A percentile compares a stretch with the other conserved stretches of the same genome.
These are phyloP conservation scores for Ceratocystis smalleyi DNA, from an alignment of 2,329 filamentous ascomycete genomes.

Conservation along the genomic window DNA sequence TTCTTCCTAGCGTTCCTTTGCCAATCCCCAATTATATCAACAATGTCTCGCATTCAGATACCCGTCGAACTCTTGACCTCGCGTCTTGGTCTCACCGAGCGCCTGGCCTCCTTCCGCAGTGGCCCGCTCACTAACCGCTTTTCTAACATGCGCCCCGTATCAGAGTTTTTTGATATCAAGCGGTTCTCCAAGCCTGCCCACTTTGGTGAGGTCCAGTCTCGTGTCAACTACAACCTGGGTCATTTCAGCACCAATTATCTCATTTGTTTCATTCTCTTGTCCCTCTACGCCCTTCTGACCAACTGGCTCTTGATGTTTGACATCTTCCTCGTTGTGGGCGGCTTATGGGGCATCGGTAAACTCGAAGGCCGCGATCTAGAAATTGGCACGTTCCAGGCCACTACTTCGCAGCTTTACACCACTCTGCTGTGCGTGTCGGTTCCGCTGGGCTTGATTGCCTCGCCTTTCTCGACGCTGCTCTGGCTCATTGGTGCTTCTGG, in stretches of 20 bases:
- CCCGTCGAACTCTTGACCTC: conserved; percentile 84
- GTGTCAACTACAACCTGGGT: conserved; percentile 91
- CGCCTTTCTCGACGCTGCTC: conserved; percentile 68
- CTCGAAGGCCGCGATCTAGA: conserved; percentile 79
- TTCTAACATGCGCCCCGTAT: conserved; percentile 76
- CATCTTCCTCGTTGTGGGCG: conserved; percentile 70
- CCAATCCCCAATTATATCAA: conserved; percentile 14
- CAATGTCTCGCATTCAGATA: conserved; percentile 79
- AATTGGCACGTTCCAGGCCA: conserved; percentile 66
- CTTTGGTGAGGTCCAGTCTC: conserved; percentile 76
- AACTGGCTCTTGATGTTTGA: conserved; percentile 80
- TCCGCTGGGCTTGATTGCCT: conserved; percentile 71
- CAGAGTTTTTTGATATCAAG: conserved; percentile 94
- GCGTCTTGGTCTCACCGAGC: conserved; percentile 69
- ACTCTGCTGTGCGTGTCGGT: conserved; percentile 68
- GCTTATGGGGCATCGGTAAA: conserved; percentile 84
- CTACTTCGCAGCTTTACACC: conserved; percentile 88
- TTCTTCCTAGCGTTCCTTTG: no score
- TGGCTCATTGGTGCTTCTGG: conserved; percentile 95
- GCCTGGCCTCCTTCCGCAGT: conserved; percentile 59
- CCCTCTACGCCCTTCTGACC: conserved; percentile 85
- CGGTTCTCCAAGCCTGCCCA: conserved; percentile 85
- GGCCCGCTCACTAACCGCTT: conserved; percentile 71
- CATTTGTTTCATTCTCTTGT: conserved; percentile 83
- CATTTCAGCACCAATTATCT: conserved; percentile 99